Base-by-base conservation (phyloP, 2,329 filamentous ascomycete species). In the Penicillium expansum region DNA sequence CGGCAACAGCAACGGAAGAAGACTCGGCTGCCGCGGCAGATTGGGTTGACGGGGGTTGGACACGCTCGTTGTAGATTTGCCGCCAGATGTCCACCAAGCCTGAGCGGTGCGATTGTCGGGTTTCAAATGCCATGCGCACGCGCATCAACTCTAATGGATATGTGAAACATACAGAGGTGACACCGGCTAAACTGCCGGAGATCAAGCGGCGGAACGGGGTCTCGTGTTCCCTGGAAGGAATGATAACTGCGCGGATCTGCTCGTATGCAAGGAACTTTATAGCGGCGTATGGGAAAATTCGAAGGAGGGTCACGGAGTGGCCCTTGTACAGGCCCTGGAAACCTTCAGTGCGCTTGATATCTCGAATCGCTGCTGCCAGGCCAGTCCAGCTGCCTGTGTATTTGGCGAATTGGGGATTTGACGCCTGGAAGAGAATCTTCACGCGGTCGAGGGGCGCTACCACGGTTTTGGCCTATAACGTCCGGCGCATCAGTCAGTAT, bases 241-340 rank as follows among this genome's bases (percentile, higher is more conserved):
- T 97, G 32, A 97, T 70, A 14, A 87, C 69, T 13, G 88, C 85
- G 58, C 94, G 90, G 62, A 97, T 91, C 75, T 99, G 94, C 74
- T 99, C 94, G 78, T 99, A 99, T 44, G 93, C 92, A 41, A 99
- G 84, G 70, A 99, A 99, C 71, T 99, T 99, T 76, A 97, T 96
- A 44, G 90, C 93, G 16, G 93, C 94, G 74, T 99, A 99, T 6
- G 94, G 94, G 68, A 97, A 99, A 61, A 99, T 96, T 62, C 94
- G 88, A 51, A 97, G 82, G 3, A 99, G 80, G 0, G 94, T 99
- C 3, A 92, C 94, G 4, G 92, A 97, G 74, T 99, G 94, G 7
- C 94, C 94, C 51, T 94, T 89, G 77, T 92, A 99, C 7, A 99
- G 82, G 1, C 94, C 94, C 11, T 80, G 72, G 2, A 83, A 63